Evolutionary conservation across 345 rosid species (phyloP).

Genomic region (Camelina hispida): DNA sequence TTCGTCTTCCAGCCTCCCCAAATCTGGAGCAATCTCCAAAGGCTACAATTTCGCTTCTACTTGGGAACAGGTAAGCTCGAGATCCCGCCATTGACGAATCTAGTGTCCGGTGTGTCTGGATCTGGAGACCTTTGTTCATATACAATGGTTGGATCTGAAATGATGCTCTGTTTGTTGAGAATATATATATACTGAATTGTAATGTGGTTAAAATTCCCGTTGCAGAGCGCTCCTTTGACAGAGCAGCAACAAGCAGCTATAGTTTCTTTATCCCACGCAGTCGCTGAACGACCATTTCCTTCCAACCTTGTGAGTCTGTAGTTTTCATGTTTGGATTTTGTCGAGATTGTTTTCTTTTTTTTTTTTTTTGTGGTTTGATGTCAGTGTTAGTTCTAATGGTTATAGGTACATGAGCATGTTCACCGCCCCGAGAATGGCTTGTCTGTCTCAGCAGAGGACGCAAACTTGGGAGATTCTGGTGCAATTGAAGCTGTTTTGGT

Average conservation of each 20-base stretch:
- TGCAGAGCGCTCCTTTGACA: constrained; percentile 78
- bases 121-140: neutral
- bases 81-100: constrained; percentile 4
- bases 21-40: constrained; percentile 80
- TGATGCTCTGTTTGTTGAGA: constrained; percentile 19
- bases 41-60: constrained; percentile 95
- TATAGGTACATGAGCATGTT: constrained; percentile 67
- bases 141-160: neutral
- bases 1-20: constrained; percentile 53
- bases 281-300: constrained; percentile 86
- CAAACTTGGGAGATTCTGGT: constrained; percentile 59
- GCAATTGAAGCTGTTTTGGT: constrained; percentile 79
- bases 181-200: neutral
- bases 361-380: constrained; percentile 11
- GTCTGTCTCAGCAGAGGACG: constrained; percentile 56
- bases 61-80: constrained; percentile 82
- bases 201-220: constrained; percentile 27
- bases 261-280: constrained; percentile 63
- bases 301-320: constrained; percentile 59
- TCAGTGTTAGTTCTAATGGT: constrained; percentile 32
- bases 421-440: constrained; percentile 65
- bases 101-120: constrained; percentile 13
- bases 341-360: neutral
- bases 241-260: constrained; percentile 87
- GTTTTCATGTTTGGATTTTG: neutral